phyloP scores from a whole-genome alignment of 495 filamentous ascomycete genomes.

The Aspergillus haitiensis region DNA sequence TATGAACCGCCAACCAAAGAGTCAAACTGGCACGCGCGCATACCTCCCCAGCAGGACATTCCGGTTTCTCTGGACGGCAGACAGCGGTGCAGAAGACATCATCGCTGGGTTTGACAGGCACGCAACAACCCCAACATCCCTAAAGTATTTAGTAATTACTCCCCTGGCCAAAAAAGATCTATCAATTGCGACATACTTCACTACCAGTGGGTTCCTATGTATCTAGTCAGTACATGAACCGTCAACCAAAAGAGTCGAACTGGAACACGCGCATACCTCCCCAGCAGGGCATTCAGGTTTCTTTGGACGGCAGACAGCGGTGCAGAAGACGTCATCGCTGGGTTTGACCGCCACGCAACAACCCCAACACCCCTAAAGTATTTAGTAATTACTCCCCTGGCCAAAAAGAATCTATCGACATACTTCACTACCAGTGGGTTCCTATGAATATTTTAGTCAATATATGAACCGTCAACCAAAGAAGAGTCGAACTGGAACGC shows the following conservation, averaged over 20 bases:
- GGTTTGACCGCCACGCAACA: conserved; percentile 6
- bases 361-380: conserved; percentile 14
- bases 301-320: conserved; percentile 2
- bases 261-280: neutral
- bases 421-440: conserved; percentile 11
- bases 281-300: conserved; percentile 6
- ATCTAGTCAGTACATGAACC: neutral
- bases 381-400: neutral
- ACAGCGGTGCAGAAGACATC: conserved; percentile 4
- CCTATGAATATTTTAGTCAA: neutral
- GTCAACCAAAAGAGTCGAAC: neutral
- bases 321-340: neutral
- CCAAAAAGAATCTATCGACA: neutral
- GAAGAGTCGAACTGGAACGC: neutral
- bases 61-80: conserved; percentile 1
- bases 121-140: conserved; percentile 17
- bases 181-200: neutral
- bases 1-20: neutral
- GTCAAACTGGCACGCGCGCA: too few relatives aligned
- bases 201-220: conserved; percentile 1
- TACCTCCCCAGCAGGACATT: conserved; percentile 11
- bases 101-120: neutral
- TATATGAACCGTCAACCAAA: neutral
- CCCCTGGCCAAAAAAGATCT: neutral
- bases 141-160: neutral